These are phyloP conservation scores for Starmerella tilneyi DNA, from an alignment of 805 yeast genomes.

Conservation along the genomic window DNA sequence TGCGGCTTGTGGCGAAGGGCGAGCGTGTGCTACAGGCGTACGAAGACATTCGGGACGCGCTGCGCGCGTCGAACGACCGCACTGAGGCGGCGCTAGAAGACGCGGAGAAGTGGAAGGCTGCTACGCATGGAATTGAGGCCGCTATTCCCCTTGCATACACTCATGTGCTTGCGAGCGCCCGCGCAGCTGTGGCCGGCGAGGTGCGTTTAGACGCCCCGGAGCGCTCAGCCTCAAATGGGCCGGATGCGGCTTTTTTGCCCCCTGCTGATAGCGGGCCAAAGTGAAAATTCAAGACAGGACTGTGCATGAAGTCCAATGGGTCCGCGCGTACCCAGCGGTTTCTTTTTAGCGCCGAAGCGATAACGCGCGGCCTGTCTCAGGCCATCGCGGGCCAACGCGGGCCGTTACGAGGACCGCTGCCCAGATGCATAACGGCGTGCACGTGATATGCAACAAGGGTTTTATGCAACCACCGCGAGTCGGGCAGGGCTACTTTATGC, in stretches of 20 bases:
- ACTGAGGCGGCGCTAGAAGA: constrained; percentile 9
- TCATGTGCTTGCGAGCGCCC: constrained; percentile 8
- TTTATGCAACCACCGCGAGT: too few relatives aligned
- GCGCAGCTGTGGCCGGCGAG: background rate
- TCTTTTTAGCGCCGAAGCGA: too few relatives aligned
- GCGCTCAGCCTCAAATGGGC: background rate
- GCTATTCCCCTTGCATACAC: constrained; percentile 14
- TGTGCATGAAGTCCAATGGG: too few relatives aligned
- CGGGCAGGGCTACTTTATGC: too few relatives aligned
- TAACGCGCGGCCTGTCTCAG: too few relatives aligned
- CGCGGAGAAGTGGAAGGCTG: background rate
- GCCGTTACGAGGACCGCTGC: too few relatives aligned
- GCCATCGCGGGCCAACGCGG: too few relatives aligned
- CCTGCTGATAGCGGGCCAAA: too few relatives aligned
- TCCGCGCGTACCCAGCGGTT: too few relatives aligned
- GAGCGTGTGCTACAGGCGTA: background rate
- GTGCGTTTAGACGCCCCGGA: background rate
- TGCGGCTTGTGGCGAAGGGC: background rate
- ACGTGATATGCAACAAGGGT: too few relatives aligned
- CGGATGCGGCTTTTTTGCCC: background rate
- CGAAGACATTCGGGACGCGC: background rate
- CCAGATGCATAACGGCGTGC: too few relatives aligned
- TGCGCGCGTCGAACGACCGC: constrained; percentile 7
- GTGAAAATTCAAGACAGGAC: too few relatives aligned
- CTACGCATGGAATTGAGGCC: constrained; percentile 10